Conservation (phyloP, 495 filamentous ascomycete genomes). For the Beverwykella pulmonaria region DNA sequence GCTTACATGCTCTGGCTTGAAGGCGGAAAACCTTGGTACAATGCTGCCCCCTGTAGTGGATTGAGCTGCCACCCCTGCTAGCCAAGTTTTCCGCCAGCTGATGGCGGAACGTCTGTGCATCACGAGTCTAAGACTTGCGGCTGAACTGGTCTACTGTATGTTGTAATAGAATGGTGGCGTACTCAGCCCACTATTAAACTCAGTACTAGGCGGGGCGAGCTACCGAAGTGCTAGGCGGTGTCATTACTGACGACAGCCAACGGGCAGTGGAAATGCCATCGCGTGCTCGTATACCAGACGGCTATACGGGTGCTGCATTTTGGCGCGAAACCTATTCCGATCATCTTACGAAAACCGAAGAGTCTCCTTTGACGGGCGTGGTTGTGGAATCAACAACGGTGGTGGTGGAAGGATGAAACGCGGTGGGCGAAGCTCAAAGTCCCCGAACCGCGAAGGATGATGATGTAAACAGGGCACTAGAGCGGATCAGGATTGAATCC, state of each 20-base stretch:
- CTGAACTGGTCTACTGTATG: not conserved
- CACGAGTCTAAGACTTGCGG: not conserved
- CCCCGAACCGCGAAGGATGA: not conserved
- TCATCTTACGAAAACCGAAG: too few species aligned
- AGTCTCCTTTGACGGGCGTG: not conserved
- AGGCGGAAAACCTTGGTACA: not conserved
- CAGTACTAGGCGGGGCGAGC: too few species aligned
- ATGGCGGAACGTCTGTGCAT: not conserved
- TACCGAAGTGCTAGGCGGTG: not conserved
- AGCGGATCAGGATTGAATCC: too few species aligned
- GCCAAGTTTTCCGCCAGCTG: not conserved
- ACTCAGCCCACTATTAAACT: not conserved
- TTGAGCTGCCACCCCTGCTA: too few species aligned
- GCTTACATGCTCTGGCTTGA: constrained; percentile 1
- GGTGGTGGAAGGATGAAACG: not conserved
- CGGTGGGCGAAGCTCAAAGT: not conserved
- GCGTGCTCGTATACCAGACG: not conserved
- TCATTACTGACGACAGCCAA: not conserved
- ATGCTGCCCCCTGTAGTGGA: not conserved
- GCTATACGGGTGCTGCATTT: too few species aligned
- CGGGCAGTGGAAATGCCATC: not conserved
- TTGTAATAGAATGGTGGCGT: not conserved
- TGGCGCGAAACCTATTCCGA: too few species aligned
- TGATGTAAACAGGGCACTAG: too few species aligned
- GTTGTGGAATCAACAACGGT: not conserved